Evolutionary conservation across 371 early-diverging fungal genomes (phyloP).

Genomic region (Actinomucor elegans): DNA sequence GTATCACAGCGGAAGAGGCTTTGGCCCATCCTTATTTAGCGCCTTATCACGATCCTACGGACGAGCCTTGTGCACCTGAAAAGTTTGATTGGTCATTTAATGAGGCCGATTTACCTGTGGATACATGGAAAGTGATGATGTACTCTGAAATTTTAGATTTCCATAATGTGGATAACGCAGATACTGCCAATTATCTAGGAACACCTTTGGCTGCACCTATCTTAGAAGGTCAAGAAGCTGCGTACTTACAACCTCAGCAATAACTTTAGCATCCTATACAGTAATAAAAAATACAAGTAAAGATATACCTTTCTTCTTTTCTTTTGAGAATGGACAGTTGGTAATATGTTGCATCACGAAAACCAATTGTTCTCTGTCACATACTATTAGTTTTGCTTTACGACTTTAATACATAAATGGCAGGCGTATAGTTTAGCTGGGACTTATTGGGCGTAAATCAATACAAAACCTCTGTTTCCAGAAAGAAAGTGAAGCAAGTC

Average conservation of each 20-base stretch:
- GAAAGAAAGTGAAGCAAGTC: no score
- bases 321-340: no score
- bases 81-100: constrained; percentile 96
- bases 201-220: constrained; percentile 45
- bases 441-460: no score
- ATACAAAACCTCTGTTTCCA: no score
- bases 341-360: no score
- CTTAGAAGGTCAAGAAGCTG: constrained; percentile 32
- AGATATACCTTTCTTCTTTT: no score
- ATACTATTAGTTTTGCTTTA: no score
- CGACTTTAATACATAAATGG: no score
- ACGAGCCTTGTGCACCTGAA: constrained; percentile 83
- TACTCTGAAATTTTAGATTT: constrained; percentile 71
- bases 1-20: constrained; percentile 89
- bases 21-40: constrained; percentile 85
- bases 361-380: no score
- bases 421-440: no score
- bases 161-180: constrained; percentile 56
- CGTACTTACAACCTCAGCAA: constrained; percentile 26
- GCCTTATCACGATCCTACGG: constrained; percentile 93
- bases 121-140: constrained; percentile 87
- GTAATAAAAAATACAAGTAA: no score
- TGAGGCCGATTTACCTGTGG: constrained; percentile 85
- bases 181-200: constrained; percentile 34
- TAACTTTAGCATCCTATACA: no score